phyloP scores from a whole-genome alignment of 805 yeast species.

The Saccharomyces mikatae region DNA sequence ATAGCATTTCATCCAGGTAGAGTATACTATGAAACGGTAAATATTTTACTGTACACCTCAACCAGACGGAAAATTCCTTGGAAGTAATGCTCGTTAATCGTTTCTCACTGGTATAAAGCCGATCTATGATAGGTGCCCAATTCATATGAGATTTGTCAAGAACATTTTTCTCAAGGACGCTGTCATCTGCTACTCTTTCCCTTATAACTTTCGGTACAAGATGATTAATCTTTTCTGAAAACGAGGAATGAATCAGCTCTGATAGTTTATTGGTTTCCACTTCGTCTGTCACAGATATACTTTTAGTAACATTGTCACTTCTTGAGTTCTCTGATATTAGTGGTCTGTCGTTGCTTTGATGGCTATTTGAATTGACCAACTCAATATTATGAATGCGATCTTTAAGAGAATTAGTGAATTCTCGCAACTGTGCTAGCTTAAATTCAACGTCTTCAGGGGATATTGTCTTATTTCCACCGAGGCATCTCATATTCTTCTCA shows the following conservation, averaged over 20 bases:
- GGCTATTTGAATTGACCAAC: background rate
- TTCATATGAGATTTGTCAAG: slow-evolving; percentile 16
- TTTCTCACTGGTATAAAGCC: slow-evolving; percentile 9
- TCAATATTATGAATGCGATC: slow-evolving; percentile 1
- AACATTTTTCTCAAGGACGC: slow-evolving; percentile 16
- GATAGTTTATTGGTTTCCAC: slow-evolving; percentile 7
- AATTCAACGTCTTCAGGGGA: slow-evolving; percentile 16
- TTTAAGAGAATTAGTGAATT: slow-evolving; percentile 20
- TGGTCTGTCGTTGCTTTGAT: slow-evolving; percentile 4
- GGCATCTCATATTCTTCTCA: slow-evolving; percentile 1
- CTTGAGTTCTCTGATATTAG: slow-evolving; percentile 5
- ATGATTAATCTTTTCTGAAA: slow-evolving; percentile 8
- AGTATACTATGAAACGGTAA: slow-evolving; percentile 22
- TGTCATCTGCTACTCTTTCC: slow-evolving; percentile 18
- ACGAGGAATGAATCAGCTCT: slow-evolving; percentile 10
- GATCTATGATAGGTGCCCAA: slow-evolving; percentile 23
- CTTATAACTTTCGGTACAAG: slow-evolving; percentile 17
- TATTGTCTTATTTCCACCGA: background rate
- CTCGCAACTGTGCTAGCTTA: slow-evolving; percentile 24
- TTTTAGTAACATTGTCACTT: slow-evolving; percentile 1
- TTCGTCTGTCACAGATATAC: background rate
- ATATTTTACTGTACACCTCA: slow-evolving; percentile 7
- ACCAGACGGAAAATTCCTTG: slow-evolving; percentile 4
- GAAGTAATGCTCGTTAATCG: slow-evolving; percentile 9
- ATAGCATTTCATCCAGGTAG: slow-evolving; percentile 22